Base-by-base conservation (phyloP, 1,139 yeast species). In the Ashbya aceris region DNA sequence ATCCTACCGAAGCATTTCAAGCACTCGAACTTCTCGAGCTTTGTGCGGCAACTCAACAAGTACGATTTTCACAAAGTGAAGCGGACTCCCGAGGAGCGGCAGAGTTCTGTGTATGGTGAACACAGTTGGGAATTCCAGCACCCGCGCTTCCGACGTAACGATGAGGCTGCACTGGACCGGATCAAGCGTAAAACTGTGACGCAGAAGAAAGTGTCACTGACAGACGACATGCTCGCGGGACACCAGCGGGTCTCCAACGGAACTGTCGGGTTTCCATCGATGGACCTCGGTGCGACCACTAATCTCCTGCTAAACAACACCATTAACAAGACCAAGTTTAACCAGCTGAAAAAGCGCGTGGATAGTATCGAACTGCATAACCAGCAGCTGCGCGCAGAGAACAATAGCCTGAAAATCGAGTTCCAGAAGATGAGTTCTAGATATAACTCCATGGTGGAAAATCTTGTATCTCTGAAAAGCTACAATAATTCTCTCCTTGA, bases 61-160 rank as follows among this genome's bases (percentile, higher is more conserved):
- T 91, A 91, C 59, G 98, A 97, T 31, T 91, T 95, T 87, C 97
- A 91, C 65, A 91, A 91, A 65, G 91, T 91, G 7, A 67, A 67
- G 46, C 54, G 61, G 45, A 64, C 70, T 27, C 66, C 63, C 31
- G 71, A 65, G 61, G 68, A 77, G 52, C 78, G 75, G 44, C 70
- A 70, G 45, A 69, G 66, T 47, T 67, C 67, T 38, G 74, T 75
- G 41, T 82, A 80, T 53, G 86, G 89, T 32, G 93, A 83, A 47
- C 80, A 81, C 58, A 80, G 91, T 17, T 91, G 97, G 96, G 96
- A 89, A 59, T 91, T 91, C 66, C 79, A 79, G 58, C 97, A 91
- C 60, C 95, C 95, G 0, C 87, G 80, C 50, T 91, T 91, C 62
- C 74, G 76, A 50, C 74, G 76, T 34, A 78, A 84, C 60, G 51